phyloP scores from a whole-genome alignment of 2,329 filamentous ascomycete genomes.

The Colletotrichum brevisporum region DNA sequence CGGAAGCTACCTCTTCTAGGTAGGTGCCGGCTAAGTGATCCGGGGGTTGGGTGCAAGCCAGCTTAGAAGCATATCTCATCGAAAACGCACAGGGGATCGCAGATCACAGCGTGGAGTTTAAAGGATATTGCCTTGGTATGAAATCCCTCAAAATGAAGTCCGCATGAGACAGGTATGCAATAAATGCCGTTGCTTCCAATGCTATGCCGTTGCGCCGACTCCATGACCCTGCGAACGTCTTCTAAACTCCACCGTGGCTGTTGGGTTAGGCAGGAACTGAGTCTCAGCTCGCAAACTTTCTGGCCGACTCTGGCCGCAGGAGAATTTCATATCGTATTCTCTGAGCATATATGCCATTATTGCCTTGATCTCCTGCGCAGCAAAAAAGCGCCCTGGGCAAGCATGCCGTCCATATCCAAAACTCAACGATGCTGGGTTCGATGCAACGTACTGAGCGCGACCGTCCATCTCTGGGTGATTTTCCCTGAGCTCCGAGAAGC shows the following conservation, averaged over 20 bases:
- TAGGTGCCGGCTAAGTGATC: too few relatives aligned
- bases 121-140: too few relatives aligned
- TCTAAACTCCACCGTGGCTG: conserved; percentile 10
- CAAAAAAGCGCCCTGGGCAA: conserved; percentile 26
- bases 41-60: too few relatives aligned
- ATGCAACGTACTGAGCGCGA: conserved; percentile 13
- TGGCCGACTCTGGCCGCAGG: background rate
- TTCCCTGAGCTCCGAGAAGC: background rate
- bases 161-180: too few relatives aligned
- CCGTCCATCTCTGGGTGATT: conserved; percentile 1
- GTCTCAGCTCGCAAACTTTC: conserved; percentile 13
- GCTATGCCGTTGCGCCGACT: too few relatives aligned
- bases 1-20: too few relatives aligned
- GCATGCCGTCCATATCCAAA: conserved; percentile 23
- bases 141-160: too few relatives aligned
- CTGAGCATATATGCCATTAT: conserved; percentile 5
- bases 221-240: background rate
- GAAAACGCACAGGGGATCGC: too few relatives aligned
- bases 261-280: conserved; percentile 14
- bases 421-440: conserved; percentile 14
- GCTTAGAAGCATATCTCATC: too few relatives aligned
- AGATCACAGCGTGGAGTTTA: too few relatives aligned
- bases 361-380: conserved; percentile 14
- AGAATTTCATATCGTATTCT: conserved; percentile 10
- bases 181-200: too few relatives aligned